Base-by-base conservation (phyloP, 208 protist genomes). In the Trichomonas gallinae region DNA sequence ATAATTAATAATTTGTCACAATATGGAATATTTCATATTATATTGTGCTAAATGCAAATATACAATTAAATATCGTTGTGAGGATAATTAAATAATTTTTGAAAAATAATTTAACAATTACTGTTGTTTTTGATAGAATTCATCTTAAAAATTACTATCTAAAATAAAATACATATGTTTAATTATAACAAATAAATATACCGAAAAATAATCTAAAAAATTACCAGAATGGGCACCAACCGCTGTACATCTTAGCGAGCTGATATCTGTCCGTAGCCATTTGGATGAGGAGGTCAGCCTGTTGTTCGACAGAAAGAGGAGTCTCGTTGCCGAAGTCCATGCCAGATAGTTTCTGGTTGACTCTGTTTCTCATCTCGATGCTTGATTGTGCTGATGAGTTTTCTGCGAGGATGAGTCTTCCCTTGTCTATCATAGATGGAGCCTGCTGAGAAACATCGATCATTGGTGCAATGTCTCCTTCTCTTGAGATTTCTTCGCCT, bases 201-300 rank as follows among this genome's bases (percentile, higher is more conserved):
- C 6, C 26, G 15, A 21, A 58, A 58, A 58, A 58, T 21, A 58
- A 58, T 58, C 8, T 48, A 31, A 46, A 46, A 48, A 8, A 46
- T 93, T 51, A 93, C 87, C 87, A 93, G 44, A 58, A 93, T 51
- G 87, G 87, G 44, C 87, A 93, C 87, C 87, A 93, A 21, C 87
- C 87, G 26, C 44, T 48, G 44, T 93, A 93, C 87, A 93, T 93
- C 44, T 93, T 93, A 58, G n/a, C 87, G 44, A 93, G 44, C 9
- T 48, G 17, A 31, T 93, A 93, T 34, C 15, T 51, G 44, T 38
- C 21, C 38, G 87, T 93, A 58, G 87, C 87, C 17, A 34, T 38
- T 15, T 8, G 0, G 4, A 93, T 93, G 11, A 93, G 31, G 0
- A 42, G 6, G 6, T 34, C 36, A n/a, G 87, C 87, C 44, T 93